These are phyloP conservation scores for Turritis glabra DNA, from an alignment of 345 rosid genomes.

Conservation along the genomic window DNA sequence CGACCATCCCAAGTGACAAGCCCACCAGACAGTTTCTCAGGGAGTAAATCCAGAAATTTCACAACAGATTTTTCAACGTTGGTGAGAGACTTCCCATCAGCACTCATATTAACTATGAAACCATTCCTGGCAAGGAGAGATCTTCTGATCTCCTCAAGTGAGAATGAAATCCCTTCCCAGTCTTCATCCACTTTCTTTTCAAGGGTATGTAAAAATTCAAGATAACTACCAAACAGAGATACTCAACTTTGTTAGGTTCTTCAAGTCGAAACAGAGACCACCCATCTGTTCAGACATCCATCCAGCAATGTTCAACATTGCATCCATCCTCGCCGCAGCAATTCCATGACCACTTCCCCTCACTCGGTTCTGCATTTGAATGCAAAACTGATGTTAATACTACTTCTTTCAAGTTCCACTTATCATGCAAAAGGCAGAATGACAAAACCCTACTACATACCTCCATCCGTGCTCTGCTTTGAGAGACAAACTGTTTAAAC, in stretches of 20 bases:
- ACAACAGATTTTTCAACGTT: conserved; percentile 59
- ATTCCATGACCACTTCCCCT: conserved; percentile 94
- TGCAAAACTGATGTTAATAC: neutral
- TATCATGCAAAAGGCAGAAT: conserved; percentile 13
- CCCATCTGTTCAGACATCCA: conserved; percentile 99
- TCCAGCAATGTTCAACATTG: conserved; percentile 82
- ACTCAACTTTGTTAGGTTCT: conserved; percentile 20
- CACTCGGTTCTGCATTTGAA: conserved; percentile 68
- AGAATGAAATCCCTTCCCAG: conserved; percentile 84
- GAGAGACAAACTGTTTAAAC: conserved; percentile 95
- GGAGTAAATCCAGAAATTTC: conserved; percentile 88
- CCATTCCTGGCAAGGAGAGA: conserved; percentile 74
- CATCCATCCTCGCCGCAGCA: conserved; percentile 93
- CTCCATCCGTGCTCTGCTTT: conserved; percentile 98
- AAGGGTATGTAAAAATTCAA: conserved; percentile 75
- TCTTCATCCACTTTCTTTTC: conserved; percentile 87
- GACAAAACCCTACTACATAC: conserved; percentile 51
- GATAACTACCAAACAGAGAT: conserved; percentile 55
- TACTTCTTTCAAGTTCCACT: conserved; percentile 5
- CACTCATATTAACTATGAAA: conserved; percentile 85
- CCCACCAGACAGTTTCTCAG: conserved; percentile 52
- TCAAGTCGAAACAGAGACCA: conserved; percentile 71
- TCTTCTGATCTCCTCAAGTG: conserved; percentile 83
- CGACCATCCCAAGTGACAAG: conserved; percentile 57
- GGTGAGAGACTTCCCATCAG: conserved; percentile 71